phyloP scores from a whole-genome alignment of 768 basidiomycete species.

The Pleurotus eryngii region DNA sequence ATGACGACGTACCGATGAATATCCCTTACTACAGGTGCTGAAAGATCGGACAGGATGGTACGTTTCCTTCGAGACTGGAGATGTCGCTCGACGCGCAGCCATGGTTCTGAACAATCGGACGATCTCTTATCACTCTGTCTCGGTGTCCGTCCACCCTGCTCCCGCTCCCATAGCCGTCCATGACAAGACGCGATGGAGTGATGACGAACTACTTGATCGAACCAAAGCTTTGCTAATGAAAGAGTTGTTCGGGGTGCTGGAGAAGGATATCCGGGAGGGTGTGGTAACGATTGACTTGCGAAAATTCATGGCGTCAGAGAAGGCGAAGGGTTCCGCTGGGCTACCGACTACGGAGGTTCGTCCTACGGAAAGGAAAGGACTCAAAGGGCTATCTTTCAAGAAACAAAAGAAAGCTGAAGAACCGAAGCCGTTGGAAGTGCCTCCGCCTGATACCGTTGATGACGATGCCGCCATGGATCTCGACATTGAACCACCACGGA shows the following conservation, averaged over 20 bases:
- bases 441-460: constrained; percentile 32
- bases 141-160: constrained; percentile 46
- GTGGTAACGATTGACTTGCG: constrained; percentile 54
- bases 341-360: constrained; percentile 19
- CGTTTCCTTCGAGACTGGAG: constrained; percentile 67
- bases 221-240: constrained; percentile 54
- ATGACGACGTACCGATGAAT: constrained; percentile 8
- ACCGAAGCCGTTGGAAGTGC: constrained; percentile 33
- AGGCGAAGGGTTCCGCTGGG: constrained; percentile 29
- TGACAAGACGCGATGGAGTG: constrained; percentile 48
- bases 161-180: constrained; percentile 30
- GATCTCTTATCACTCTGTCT: constrained; percentile 58
- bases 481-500: constrained; percentile 45
- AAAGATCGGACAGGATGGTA: constrained; percentile 75
- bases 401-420: constrained; percentile 43
- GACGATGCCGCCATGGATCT: constrained; percentile 35
- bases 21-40: constrained; percentile 47
- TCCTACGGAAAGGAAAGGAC: constrained; percentile 35
- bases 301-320: constrained; percentile 51
- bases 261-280: constrained; percentile 64
- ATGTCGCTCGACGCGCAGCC: constrained; percentile 63
- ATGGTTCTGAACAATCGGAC: constrained; percentile 58
- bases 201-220: constrained; percentile 48
- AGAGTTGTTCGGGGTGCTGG: constrained; percentile 53
- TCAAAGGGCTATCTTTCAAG: constrained; percentile 46